phyloP scores from a whole-genome alignment of 2,329 filamentous ascomycete species.

The Paraphoma chrysanthemicola region DNA sequence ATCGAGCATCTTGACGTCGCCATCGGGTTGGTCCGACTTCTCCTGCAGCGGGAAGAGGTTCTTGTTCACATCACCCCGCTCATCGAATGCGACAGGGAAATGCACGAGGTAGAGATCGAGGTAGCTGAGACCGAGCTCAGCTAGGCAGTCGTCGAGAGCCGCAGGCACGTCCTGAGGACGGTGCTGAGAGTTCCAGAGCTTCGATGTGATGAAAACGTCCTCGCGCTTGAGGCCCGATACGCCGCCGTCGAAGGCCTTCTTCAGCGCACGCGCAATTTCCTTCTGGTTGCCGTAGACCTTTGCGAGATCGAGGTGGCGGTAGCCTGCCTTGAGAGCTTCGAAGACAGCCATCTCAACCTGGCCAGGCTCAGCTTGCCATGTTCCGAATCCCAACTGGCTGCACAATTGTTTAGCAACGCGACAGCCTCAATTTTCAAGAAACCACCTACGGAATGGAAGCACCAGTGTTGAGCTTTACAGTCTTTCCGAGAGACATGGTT shows the following conservation, averaged over 20 bases:
- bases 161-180: constrained; percentile 69
- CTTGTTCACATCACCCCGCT: constrained; percentile 49
- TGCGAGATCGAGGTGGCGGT: constrained; percentile 39
- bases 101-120: constrained; percentile 87
- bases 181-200: constrained; percentile 92
- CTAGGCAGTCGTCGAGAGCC: constrained; percentile 75
- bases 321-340: constrained; percentile 40
- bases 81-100: constrained; percentile 65
- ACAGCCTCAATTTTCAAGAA: constrained; percentile 59
- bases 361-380: constrained; percentile 41
- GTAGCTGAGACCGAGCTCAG: constrained; percentile 83
- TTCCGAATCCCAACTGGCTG: constrained; percentile 57
- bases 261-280: constrained; percentile 35
- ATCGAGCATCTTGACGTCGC: constrained; percentile 32
- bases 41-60: constrained; percentile 32
- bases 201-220: constrained; percentile 63
- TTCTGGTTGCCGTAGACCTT: constrained; percentile 43
- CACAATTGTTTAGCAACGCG: constrained; percentile 65
- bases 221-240: constrained; percentile 57
- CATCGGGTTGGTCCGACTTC: constrained; percentile 1
- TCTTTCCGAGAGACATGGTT: constrained; percentile 43
- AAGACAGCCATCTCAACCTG: constrained; percentile 52
- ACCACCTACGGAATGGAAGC: constrained; percentile 77
- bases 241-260: constrained; percentile 46
- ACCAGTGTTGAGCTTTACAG: constrained; percentile 67